Conservation (phyloP, 192 early-diverging fungal genomes). For the Gryganskiella cystojenkinii region DNA sequence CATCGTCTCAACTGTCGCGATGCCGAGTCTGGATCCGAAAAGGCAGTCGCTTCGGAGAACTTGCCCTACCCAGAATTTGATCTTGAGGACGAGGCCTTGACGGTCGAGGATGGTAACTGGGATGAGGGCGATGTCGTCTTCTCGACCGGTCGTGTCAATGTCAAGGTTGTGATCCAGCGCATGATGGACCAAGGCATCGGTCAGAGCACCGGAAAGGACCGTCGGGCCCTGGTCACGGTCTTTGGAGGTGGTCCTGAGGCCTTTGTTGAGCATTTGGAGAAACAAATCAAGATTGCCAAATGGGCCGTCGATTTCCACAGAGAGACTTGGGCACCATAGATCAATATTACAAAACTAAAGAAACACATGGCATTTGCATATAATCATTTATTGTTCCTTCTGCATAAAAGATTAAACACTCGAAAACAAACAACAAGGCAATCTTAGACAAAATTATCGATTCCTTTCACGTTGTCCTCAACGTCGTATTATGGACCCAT, state of each 20-base stretch:
- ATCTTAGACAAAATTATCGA: too few relatives aligned
- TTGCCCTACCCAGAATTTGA: constrained; percentile 38
- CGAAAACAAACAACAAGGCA: too few relatives aligned
- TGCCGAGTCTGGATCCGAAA: constrained; percentile 18
- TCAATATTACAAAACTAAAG: not conserved
- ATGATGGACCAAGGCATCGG: constrained; percentile 32
- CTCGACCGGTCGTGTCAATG: constrained; percentile 34
- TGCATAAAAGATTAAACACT: too few relatives aligned
- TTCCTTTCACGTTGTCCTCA: too few relatives aligned
- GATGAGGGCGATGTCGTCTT: constrained; percentile 52
- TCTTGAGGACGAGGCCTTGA: constrained; percentile 39
- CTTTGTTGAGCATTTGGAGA: constrained; percentile 41
- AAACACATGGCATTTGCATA: too few relatives aligned
- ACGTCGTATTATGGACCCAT: too few relatives aligned
- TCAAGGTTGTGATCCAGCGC: constrained; percentile 32
- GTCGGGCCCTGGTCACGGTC: constrained; percentile 19
- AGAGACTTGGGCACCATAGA: constrained; percentile 52
- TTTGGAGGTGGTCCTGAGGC: constrained; percentile 52
- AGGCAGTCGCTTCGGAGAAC: not conserved
- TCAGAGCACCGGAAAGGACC: not conserved
- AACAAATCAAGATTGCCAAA: constrained; percentile 19
- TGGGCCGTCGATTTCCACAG: constrained; percentile 44
- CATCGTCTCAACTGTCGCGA: constrained; percentile 13
- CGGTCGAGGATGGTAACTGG: constrained; percentile 50
- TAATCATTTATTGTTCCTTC: too few relatives aligned